phyloP scores from a whole-genome alignment of 345 rosid genomes.

The Brassica juncea region DNA sequence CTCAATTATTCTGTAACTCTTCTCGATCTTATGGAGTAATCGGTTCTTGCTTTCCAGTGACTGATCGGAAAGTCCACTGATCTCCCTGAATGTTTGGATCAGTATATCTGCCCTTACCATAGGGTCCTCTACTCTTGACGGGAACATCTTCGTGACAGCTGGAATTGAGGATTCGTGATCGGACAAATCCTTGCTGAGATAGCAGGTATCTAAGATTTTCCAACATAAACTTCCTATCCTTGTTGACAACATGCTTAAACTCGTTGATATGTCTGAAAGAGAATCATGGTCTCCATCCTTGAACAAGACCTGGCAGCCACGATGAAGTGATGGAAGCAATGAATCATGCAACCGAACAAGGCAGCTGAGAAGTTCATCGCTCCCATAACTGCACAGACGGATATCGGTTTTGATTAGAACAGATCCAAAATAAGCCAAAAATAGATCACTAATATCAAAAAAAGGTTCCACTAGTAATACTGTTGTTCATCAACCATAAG shows the following conservation, averaged over 20 bases:
- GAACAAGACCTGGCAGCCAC: slow-evolving; percentile 55
- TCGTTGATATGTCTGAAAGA: slow-evolving; percentile 49
- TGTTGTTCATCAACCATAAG: slow-evolving; percentile 13
- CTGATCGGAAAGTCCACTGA: slow-evolving; percentile 60
- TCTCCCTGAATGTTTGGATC: slow-evolving; percentile 76
- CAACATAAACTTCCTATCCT: slow-evolving; percentile 74
- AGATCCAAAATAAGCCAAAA: not conserved
- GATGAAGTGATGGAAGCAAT: slow-evolving; percentile 74
- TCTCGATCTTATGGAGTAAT: slow-evolving; percentile 65
- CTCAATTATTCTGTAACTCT: slow-evolving; percentile 56
- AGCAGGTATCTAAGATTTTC: slow-evolving; percentile 73
- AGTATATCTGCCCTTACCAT: slow-evolving; percentile 79
- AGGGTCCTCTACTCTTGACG: slow-evolving; percentile 91
- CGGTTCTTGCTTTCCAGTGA: slow-evolving; percentile 50
- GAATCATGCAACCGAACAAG: slow-evolving; percentile 80
- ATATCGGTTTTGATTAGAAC: slow-evolving; percentile 21
- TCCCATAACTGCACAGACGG: slow-evolving; percentile 66
- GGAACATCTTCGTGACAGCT: slow-evolving; percentile 70
- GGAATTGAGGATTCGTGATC: slow-evolving; percentile 48
- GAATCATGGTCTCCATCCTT: slow-evolving; percentile 51
- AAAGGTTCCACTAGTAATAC: not conserved
- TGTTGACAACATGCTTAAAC: slow-evolving; percentile 71
- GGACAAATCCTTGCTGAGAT: slow-evolving; percentile 59
- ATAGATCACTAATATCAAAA: not conserved
- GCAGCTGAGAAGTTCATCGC: slow-evolving; percentile 67